Conservation (phyloP, 345 rosid genomes). For the Crucihimalaya himalaica region DNA sequence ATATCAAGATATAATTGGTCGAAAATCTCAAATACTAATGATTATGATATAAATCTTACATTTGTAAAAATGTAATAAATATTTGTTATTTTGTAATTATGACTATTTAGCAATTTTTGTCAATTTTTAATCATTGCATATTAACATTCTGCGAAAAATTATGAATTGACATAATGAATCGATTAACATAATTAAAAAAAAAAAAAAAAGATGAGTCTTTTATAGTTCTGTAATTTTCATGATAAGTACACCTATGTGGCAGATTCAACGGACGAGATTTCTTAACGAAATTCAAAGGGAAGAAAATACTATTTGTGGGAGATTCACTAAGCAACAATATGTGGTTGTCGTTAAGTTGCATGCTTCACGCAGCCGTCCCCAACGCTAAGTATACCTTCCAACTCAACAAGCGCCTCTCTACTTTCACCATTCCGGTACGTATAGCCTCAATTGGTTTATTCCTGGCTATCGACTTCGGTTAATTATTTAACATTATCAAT, state of each 20-base stretch:
- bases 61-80: neutral
- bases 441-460: slow-evolving; percentile 16
- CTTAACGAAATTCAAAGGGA: slow-evolving; percentile 54
- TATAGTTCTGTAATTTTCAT: neutral
- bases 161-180: neutral
- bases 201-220: too few relatives aligned
- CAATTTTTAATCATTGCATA: neutral
- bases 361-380: slow-evolving; percentile 64
- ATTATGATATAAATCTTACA: neutral
- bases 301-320: slow-evolving; percentile 74
- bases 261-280: slow-evolving; percentile 61
- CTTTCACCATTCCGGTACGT: slow-evolving; percentile 37
- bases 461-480: neutral
- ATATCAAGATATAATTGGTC: neutral
- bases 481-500: neutral
- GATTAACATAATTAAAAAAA: neutral
- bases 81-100: neutral
- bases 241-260: slow-evolving; percentile 17
- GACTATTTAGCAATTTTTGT: neutral
- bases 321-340: slow-evolving; percentile 84
- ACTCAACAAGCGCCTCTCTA: slow-evolving; percentile 32
- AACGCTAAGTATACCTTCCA: slow-evolving; percentile 40
- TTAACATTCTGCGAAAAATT: neutral
- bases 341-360: slow-evolving; percentile 77
- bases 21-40: neutral